phyloP scores from a whole-genome alignment of 345 rosid genomes.

The Populus tremula region DNA sequence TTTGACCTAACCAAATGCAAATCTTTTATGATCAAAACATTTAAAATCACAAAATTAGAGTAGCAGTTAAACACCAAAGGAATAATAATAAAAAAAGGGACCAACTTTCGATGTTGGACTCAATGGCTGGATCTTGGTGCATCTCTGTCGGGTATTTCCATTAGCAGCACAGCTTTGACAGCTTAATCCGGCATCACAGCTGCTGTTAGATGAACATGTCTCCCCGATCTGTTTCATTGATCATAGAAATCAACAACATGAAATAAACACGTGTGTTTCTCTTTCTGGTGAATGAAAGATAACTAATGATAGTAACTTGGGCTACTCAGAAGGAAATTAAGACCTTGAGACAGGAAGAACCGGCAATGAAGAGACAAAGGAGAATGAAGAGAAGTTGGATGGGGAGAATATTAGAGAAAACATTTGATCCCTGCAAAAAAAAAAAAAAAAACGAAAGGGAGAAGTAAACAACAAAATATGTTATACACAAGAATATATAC shows the following conservation, averaged over 20 bases:
- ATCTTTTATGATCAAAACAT: background rate
- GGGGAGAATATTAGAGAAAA: background rate
- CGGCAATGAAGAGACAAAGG: conserved; percentile 10
- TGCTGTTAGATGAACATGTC: conserved; percentile 57
- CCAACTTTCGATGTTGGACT: conserved; percentile 72
- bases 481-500: background rate
- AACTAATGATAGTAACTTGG: background rate
- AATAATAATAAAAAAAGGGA: background rate
- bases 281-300: background rate
- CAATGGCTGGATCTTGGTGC: conserved; percentile 66
- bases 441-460: background rate
- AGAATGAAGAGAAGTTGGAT: conserved; percentile 10
- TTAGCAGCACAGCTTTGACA: conserved; percentile 68
- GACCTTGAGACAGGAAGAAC: conserved; percentile 32
- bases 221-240: conserved; percentile 61
- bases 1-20: conserved; percentile 54
- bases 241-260: background rate
- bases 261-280: background rate
- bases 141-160: conserved; percentile 77
- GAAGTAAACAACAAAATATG: no score
- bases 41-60: background rate
- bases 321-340: background rate
- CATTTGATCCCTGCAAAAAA: conserved; percentile 22
- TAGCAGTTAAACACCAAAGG: background rate
- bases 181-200: conserved; percentile 71